Percentiles rank a stretch among this genome's conserved stretches.
Evolutionary conservation across 805 yeast species (phyloP).

Genomic region (Candida germanica): DNA sequence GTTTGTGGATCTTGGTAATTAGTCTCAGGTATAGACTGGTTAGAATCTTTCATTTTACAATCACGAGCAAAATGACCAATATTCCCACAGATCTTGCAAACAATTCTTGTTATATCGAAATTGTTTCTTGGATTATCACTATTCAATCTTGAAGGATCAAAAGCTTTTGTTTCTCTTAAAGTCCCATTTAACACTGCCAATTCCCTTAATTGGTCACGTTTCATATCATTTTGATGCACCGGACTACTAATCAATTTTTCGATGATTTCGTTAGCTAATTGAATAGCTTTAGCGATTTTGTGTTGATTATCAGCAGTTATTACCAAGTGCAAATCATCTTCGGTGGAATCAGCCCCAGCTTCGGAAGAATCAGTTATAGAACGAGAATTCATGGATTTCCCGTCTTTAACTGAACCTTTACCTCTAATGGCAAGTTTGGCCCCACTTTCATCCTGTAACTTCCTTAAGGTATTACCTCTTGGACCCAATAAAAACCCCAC

Average conservation of each 20-base stretch:
- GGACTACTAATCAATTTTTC: conserved; percentile 85
- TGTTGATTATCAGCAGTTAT: conserved; percentile 81
- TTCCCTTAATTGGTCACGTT: conserved; percentile 86
- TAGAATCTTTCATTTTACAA: conserved; percentile 55
- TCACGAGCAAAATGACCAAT: conserved; percentile 87
- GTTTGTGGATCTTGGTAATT: not conserved
- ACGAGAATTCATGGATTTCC: conserved; percentile 55
- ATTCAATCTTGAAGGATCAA: conserved; percentile 26
- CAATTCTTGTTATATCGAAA: conserved; percentile 49
- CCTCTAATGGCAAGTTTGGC: conserved; percentile 92
- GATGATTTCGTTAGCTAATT: conserved; percentile 70
- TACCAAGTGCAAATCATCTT: conserved; percentile 84
- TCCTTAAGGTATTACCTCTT: conserved; percentile 84
- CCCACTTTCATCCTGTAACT: conserved; percentile 79
- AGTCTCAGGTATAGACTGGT: too few species aligned
- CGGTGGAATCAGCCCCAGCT: conserved; percentile 18
- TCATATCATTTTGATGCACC: conserved; percentile 88
- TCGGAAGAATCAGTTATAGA: conserved; percentile 14
- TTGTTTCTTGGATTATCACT: conserved; percentile 23
- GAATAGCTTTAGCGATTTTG: conserved; percentile 70
- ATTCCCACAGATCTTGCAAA: conserved; percentile 77
- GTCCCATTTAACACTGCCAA: conserved; percentile 95
- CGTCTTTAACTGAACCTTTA: conserved; percentile 93
- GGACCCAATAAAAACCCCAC: conserved; percentile 92
- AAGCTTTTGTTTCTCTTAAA: conserved; percentile 72